Percentiles rank a stretch among this genome's conserved stretches.
Conservation (phyloP, 176 grass and related monocot genomes). For the Oryza brachyantha region DNA sequence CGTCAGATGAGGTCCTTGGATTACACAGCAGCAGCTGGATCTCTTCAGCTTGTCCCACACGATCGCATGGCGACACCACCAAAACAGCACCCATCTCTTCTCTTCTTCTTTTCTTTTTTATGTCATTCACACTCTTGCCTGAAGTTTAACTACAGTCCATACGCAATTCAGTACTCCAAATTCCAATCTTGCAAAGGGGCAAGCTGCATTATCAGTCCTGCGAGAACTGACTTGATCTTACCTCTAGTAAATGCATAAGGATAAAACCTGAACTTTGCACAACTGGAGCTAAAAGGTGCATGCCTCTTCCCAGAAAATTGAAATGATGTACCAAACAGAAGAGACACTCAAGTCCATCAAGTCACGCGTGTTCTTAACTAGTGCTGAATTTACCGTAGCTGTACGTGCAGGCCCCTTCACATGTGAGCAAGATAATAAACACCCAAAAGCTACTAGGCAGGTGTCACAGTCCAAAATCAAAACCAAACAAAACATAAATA, state of each 20-base stretch:
- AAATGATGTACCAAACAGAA: slow-evolving; percentile 24
- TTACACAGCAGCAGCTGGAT: slow-evolving; percentile 14
- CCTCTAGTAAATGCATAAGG: neutral
- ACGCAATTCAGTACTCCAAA: neutral
- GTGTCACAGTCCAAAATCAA: slow-evolving; percentile 13
- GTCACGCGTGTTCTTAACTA: neutral
- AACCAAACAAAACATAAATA: no score
- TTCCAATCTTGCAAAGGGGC: no score
- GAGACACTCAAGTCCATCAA: slow-evolving; percentile 2
- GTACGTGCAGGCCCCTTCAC: neutral
- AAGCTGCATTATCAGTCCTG: neutral
- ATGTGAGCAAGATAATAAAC: slow-evolving; percentile 8
- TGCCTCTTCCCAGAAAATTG: neutral
- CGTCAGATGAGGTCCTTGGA: slow-evolving; percentile 23
- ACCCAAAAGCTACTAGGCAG: neutral
- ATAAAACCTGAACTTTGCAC: neutral
- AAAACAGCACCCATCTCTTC: neutral
- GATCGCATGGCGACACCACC: neutral
- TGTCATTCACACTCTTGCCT: neutral
- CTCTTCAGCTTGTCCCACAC: slow-evolving; percentile 10
- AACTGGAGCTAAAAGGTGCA: neutral
- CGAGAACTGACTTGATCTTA: neutral
- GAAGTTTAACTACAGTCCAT: neutral
- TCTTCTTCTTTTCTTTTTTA: neutral
- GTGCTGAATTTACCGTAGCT: neutral